A percentile compares a stretch with the other conserved stretches of the same genome.
Evolutionary conservation across 495 filamentous ascomycete genomes (phyloP).

Genomic region (Xylaria curta): DNA sequence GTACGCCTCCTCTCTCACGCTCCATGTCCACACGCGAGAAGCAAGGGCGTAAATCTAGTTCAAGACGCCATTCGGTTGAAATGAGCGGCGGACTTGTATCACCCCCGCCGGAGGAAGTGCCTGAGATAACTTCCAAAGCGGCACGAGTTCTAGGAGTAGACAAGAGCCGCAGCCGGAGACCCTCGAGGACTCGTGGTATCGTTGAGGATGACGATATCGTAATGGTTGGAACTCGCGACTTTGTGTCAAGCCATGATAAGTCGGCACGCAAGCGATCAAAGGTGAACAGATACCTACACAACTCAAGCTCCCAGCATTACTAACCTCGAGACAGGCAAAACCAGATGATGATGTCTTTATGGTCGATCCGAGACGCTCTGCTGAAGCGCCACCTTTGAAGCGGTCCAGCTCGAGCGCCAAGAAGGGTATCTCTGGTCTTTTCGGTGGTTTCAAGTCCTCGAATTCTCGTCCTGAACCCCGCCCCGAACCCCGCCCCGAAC

Average conservation of each 20-base stretch:
- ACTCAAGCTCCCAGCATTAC: background rate
- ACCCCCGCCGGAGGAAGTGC: conserved; percentile 52
- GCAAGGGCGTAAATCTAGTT: conserved; percentile 49
- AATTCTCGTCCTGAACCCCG: conserved; percentile 41
- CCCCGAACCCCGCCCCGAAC: conserved; percentile 46
- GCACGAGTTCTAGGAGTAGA: conserved; percentile 58
- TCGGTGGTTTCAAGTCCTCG: conserved; percentile 48
- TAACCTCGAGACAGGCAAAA: conserved; percentile 37
- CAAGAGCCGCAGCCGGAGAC: conserved; percentile 47
- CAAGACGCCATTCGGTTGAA: conserved; percentile 56
- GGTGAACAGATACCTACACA: conserved; percentile 33
- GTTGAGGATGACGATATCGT: conserved; percentile 54
- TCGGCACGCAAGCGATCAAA: conserved; percentile 52
- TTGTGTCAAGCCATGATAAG: conserved; percentile 51
- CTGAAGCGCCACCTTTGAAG: conserved; percentile 43
- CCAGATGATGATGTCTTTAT: conserved; percentile 51
- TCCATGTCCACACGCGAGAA: conserved; percentile 59
- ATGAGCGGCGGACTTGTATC: conserved; percentile 52
- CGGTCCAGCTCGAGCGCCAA: conserved; percentile 51
- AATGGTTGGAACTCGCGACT: conserved; percentile 52
- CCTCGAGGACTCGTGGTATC: conserved; percentile 22
- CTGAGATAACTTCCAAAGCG: conserved; percentile 58
- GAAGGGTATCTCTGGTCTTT: conserved; percentile 50
- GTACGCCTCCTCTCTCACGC: conserved; percentile 57
- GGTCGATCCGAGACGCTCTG: conserved; percentile 41